These are phyloP conservation scores for Salix koriyanagi DNA, from an alignment of 345 rosid genomes.

Conservation along the genomic window DNA sequence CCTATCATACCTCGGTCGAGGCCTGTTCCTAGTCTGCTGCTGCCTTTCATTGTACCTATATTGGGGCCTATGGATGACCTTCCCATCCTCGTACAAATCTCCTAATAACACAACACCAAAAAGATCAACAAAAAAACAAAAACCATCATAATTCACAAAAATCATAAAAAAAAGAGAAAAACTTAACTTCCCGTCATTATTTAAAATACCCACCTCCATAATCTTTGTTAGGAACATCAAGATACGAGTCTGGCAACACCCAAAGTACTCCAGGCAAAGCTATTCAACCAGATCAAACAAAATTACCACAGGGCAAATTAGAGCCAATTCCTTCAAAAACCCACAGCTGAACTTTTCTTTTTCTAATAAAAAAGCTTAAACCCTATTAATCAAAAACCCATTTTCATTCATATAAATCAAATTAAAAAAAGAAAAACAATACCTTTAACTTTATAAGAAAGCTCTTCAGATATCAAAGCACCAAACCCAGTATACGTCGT, in stretches of 20 bases:
- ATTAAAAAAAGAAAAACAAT: slow-evolving; percentile 3
- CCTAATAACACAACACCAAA: slow-evolving; percentile 38
- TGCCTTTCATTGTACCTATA: slow-evolving; percentile 59
- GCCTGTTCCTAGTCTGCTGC: slow-evolving; percentile 47
- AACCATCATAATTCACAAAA: background rate
- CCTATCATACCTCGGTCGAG: slow-evolving; percentile 64
- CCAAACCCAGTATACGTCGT: slow-evolving; percentile 91
- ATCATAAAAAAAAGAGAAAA: background rate
- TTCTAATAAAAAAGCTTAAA: background rate
- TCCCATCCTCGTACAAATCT: slow-evolving; percentile 76
- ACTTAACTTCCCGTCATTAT: too few relatives aligned
- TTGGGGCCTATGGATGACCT: slow-evolving; percentile 83
- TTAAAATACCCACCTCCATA: slow-evolving; percentile 68
- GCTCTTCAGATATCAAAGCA: slow-evolving; percentile 89
- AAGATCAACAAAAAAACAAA: background rate
- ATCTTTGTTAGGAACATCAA: slow-evolving; percentile 93
- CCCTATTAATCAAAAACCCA: background rate
- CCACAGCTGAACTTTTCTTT: background rate
- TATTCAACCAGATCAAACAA: slow-evolving; percentile 26
- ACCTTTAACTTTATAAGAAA: slow-evolving; percentile 92
- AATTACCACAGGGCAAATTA: background rate
- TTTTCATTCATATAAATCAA: background rate
- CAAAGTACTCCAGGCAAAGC: slow-evolving; percentile 87
- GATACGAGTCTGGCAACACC: slow-evolving; percentile 95
- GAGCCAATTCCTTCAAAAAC: background rate